Conservation (phyloP, 23 red algal genomes). For the Gracilariopsis chorda region DNA sequence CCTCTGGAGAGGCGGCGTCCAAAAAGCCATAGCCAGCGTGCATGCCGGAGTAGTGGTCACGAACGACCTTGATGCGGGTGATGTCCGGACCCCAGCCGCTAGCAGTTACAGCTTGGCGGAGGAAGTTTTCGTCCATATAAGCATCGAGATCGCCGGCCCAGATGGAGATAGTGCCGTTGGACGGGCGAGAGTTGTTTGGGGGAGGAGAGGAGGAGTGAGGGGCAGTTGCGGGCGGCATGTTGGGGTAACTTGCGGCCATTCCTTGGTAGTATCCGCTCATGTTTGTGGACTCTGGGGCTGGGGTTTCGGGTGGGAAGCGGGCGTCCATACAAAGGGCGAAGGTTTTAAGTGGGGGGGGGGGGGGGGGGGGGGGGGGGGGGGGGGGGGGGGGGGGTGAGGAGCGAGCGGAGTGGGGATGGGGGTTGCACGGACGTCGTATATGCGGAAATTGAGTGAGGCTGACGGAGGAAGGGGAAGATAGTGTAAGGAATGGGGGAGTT, state of each 20-base stretch:
- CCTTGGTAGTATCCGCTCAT: conserved; percentile 37
- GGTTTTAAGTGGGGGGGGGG: background rate
- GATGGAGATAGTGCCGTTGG: conserved; percentile 56
- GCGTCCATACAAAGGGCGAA: background rate
- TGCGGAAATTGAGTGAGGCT: too few species aligned
- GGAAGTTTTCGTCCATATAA: conserved; percentile 86
- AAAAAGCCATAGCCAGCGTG: conserved; percentile 81
- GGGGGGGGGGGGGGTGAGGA: background rate
- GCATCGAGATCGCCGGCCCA: conserved; percentile 88
- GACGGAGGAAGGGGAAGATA: too few species aligned
- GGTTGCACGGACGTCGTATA: too few species aligned
- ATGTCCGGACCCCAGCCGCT: conserved; percentile 77
- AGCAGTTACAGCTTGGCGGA: conserved; percentile 65
- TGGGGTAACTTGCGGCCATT: conserved; percentile 15
- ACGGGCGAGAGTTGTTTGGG: background rate
- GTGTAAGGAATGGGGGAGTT: background rate
- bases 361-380: background rate
- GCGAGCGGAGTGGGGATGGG: too few species aligned
- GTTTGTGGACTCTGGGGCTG: background rate
- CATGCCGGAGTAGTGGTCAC: conserved; percentile 62
- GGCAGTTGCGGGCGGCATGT: background rate
- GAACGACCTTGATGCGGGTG: conserved; percentile 82
- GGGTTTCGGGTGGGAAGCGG: background rate
- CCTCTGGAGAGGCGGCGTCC: conserved; percentile 66
- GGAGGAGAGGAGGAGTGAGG: background rate